Conservation (phyloP, 2,329 filamentous ascomycete genomes). For the Aspergillus viridinutans region DNA sequence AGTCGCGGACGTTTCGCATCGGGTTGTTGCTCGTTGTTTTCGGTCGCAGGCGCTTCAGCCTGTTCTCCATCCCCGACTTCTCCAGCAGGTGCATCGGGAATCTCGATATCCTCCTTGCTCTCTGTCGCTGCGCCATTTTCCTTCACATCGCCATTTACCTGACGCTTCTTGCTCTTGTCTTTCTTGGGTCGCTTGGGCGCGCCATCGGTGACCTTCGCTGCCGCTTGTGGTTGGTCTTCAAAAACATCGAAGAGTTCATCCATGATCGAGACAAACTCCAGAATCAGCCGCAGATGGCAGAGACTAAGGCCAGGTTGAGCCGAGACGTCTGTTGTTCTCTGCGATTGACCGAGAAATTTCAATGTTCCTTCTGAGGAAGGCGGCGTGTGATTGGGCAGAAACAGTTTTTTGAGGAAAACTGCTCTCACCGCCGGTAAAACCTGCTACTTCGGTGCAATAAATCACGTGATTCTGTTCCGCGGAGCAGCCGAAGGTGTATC, state of each 20-base stretch:
- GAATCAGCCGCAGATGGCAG: constrained; percentile 11
- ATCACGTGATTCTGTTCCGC: constrained; percentile 14
- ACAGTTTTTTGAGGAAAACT: neutral
- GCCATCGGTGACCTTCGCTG: constrained; percentile 24
- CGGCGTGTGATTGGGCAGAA: constrained; percentile 19
- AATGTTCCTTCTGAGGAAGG: constrained; percentile 24
- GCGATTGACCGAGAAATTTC: constrained; percentile 30
- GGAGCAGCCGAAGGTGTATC: constrained; percentile 10
- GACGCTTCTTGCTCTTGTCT: constrained; percentile 77
- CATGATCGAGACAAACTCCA: constrained; percentile 45
- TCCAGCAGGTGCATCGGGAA: constrained; percentile 17
- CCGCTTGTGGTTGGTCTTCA: constrained; percentile 59
- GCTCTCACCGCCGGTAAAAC: constrained; percentile 16
- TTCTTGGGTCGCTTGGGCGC: constrained; percentile 42
- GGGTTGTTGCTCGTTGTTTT: constrained; percentile 35
- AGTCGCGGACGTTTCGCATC: constrained; percentile 46
- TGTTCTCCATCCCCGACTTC: constrained; percentile 14
- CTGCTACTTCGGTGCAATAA: neutral
- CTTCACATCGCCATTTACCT: constrained; percentile 75
- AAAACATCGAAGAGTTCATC: constrained; percentile 82
- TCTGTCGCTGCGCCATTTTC: constrained; percentile 31
- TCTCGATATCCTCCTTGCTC: constrained; percentile 25
- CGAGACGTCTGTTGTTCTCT: constrained; percentile 12
- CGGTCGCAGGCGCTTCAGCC: constrained; percentile 12
- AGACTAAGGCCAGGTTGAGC: constrained; percentile 11